Evolutionary conservation across 2,329 filamentous ascomycete genomes (phyloP), one percentile per base, ranked within the genome.

Genomic region (Mariannaea sp.): DNA sequence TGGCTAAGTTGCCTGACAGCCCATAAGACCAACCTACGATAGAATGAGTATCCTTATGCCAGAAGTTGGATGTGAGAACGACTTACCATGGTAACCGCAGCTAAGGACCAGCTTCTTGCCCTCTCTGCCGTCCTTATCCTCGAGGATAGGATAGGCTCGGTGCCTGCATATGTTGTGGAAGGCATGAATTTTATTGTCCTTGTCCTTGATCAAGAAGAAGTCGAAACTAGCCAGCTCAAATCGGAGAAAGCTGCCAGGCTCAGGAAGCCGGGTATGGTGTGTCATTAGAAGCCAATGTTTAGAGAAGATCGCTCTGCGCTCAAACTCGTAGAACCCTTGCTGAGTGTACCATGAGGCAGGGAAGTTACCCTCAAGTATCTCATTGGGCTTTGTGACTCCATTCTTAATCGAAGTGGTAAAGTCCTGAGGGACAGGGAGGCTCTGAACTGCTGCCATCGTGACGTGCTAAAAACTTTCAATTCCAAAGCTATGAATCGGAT

Each of bases 151-250:
- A 58, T 80, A 86, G 7, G 83, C 83, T 3, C 83, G 74, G 62
- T 86, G 83, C 1, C 83, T 72, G 68, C 83, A 86, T n/a, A 85
- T 73, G 60, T 86, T 85, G 68, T 85, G 82, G 61, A 86, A 85
- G 13, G 76, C 82, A 46, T 82, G 79, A 61, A 84, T 75, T 3
- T 76, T 74, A 12, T 76, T 76, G 6, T 77, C 69, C n/a, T 77
- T 73, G 59, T 83, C 79, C 5, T 70, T 68, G 41, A 75, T 71
- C 5, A 84, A 66, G 52, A 85, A 70, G 63, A 85, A 80, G 4
- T 79, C 71, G 66, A 79, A 84, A 0, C 78, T 81, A 1, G 81
- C 80, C 4, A 82, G 66, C 2, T 78, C 73, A 49, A 77, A 84
- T 10, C 77, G 75, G 24, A 83, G 71, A 65, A 78, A 86, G 61